Evolutionary conservation across 73 alveolate genomes (phyloP), one percentile per base, ranked within the genome.

Genomic region (Stentor roeselii): DNA sequence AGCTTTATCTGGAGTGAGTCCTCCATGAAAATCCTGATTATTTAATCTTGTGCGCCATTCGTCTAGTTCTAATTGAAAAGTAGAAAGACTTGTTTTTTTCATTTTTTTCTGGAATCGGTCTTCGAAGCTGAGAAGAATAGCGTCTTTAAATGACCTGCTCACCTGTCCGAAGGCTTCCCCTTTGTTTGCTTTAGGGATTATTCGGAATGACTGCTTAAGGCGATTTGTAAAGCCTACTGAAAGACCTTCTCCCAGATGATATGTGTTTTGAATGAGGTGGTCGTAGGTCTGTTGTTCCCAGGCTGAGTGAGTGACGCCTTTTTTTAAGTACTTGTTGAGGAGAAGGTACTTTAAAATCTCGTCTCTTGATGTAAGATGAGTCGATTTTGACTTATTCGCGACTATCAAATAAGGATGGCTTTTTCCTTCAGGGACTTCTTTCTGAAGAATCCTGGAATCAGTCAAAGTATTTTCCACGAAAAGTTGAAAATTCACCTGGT

Each of bases 211-310:
- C 1, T 67, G 80, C 37, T 67, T 15, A 67, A 67, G 34, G 27
- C 37, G 41, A 27, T 67, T 67, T n/a, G 21, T 21, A 67, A 32
- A 32, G 11, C 80, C 80, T 30, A 21, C 21, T 14, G 50, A 21
- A 21, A 67, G 15, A 67, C 37, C 37, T 21, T 67, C 80, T 27
- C n/a, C 11, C 2, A 67, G 34, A 67, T 15, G 37, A 15, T 67
- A 27, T 15, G 37, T 32, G 21, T 67, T 32, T 67, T n/a, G 21
- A 1, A 1, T 67, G 21, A 67, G 27, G 34, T 21, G 37, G 1
- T 67, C 80, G 27, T 21, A 67, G 0, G 80, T 21, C 34, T 67
- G 80, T 32, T 67, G 41, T 67, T 67, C 80, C 42, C 80, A 67
- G 11, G 80, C 80, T 27, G 41, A 21, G 34, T 67, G 37, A 27